Evolutionary conservation across 257 asterid species (phyloP), one percentile per base, ranked within the genome.

Genomic region (Marsdenia floribunda): DNA sequence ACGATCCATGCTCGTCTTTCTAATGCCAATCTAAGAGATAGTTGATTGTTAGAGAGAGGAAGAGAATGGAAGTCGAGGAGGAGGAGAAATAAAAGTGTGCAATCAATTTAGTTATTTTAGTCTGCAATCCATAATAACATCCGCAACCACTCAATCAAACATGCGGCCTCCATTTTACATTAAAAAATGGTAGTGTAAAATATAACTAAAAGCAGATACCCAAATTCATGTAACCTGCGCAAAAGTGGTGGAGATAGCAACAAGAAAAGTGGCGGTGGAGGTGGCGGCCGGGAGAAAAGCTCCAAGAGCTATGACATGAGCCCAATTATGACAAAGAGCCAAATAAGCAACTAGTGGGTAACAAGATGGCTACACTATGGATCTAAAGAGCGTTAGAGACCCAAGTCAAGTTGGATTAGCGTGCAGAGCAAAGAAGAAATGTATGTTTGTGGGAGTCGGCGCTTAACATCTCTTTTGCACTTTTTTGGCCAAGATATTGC

Each of bases 271-370:
- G 16, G 98, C 96, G 76, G n/a, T n/a, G n/a, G n/a, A n/a, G n/a
- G n/a, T n/a, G n/a, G 90, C 96, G 68, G 98, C 96, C 98, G 97
- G 91, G 14, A 91, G 90, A 52, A 91, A 87, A 18, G 98, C 92
- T 6, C 98, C 96, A 53, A 84, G 77, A 54, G 96, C 97, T 63
- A 93, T 84, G 12, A 86, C 91, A 58, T 82, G 87, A 35, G 96
- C 77, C 6, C 98, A 88, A 67, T 90, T 90, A 76, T 93, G 96
- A 65, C 96, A 89, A 69, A 83, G 83, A 50, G 94, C 79, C 73
- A 93, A 89, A 42, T 87, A 88, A 76, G 89, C 91, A 69, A 97
- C 98, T 80, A 93, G 89, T 0, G 97, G 97, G 87, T 88, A 93
- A 79, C 96, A 91, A 49, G 91, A 81, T 0, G 93, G 78, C 83